Conservation (phyloP, 2,329 filamentous ascomycete species). For the Aspergillus brasiliensis region DNA sequence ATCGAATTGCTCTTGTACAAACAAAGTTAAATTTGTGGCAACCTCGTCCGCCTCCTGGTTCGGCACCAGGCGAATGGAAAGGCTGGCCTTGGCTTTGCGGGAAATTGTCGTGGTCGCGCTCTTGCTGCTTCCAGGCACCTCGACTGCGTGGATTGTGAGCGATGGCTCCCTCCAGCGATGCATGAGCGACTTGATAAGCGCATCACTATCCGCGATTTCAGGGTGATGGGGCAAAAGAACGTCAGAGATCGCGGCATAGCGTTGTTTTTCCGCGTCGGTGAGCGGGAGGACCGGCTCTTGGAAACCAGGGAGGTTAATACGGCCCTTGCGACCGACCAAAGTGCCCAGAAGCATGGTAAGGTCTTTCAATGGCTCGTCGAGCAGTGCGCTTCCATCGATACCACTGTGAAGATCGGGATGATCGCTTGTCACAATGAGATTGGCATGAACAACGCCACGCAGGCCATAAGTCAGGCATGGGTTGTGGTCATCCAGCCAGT, state of each 20-base stretch:
- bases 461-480: constrained; percentile 95
- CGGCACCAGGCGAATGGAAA: constrained; percentile 89
- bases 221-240: constrained; percentile 74
- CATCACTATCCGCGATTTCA: constrained; percentile 62
- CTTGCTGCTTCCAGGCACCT: constrained; percentile 75
- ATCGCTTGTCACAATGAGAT: constrained; percentile 80
- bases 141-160: constrained; percentile 88
- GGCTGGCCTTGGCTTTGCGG: constrained; percentile 79
- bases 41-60: constrained; percentile 86
- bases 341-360: constrained; percentile 79
- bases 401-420: constrained; percentile 91
- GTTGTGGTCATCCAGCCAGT: constrained; percentile 96
- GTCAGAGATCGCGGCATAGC: constrained; percentile 81
- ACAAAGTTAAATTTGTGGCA: constrained; percentile 65
- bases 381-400: constrained; percentile 89
- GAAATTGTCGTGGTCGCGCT: constrained; percentile 87
- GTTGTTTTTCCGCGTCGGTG: constrained; percentile 71
- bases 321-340: constrained; percentile 78
- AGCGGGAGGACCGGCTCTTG: constrained; percentile 81
- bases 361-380: constrained; percentile 91
- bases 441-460: constrained; percentile 90
- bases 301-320: constrained; percentile 82
- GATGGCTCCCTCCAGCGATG: constrained; percentile 94
- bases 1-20: constrained; percentile 71
- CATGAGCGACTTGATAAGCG: constrained; percentile 84